phyloP scores from a whole-genome alignment of 169 alveolate species.

The Cryptosporidium canis region DNA sequence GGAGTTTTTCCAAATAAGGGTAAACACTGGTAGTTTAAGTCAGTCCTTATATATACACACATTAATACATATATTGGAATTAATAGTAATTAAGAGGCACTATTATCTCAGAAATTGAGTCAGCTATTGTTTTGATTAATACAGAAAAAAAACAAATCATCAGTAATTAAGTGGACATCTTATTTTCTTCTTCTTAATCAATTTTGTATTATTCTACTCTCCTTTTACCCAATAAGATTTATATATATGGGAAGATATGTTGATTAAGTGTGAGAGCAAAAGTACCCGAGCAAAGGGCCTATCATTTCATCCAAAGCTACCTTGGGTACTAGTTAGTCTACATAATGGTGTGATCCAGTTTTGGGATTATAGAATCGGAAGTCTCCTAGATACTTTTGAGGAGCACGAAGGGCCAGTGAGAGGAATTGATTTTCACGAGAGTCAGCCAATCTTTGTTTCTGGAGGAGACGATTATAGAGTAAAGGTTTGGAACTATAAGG shows the following conservation, averaged over 20 bases:
- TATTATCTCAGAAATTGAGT: too few species aligned
- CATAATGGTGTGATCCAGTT: constrained; percentile 94
- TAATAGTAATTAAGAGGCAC: too few species aligned
- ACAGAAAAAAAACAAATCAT: not conserved
- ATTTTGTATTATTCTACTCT: not conserved
- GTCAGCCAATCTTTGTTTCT: constrained; percentile 95
- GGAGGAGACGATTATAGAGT: constrained; percentile 97
- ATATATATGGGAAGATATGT: constrained; percentile 77
- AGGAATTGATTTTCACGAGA: constrained; percentile 91
- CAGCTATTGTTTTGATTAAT: not conserved
- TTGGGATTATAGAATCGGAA: constrained; percentile 91
- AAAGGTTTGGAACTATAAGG: constrained; percentile 92
- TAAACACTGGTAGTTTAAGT: too few species aligned
- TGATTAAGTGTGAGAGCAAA: constrained; percentile 92
- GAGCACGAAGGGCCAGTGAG: constrained; percentile 98
- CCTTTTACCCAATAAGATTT: not conserved
- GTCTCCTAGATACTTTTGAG: constrained; percentile 84
- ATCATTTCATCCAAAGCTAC: constrained; percentile 94
- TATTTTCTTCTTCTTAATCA: not conserved
- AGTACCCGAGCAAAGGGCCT: constrained; percentile 95
- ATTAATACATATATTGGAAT: too few species aligned
- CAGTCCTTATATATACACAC: too few species aligned
- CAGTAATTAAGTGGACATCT: not conserved
- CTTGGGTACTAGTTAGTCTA: constrained; percentile 93
- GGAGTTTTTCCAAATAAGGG: too few species aligned